Evolutionary conservation across 179 eudicot genomes (phyloP).

Genomic region (Silene coronaria): DNA sequence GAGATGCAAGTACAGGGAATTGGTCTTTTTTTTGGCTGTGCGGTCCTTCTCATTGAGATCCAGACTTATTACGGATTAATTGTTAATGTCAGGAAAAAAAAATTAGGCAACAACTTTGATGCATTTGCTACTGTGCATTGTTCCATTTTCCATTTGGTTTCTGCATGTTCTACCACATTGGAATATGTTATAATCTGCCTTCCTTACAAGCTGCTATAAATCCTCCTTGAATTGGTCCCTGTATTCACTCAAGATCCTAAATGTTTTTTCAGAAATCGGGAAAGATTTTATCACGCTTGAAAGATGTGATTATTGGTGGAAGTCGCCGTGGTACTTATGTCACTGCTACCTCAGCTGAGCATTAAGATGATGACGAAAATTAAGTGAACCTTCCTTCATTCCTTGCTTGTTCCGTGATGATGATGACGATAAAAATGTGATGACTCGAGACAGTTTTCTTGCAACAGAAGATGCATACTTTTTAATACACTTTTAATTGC

Average conservation of each 20-base stretch:
- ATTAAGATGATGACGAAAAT: slow-evolving; percentile 46
- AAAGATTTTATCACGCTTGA: slow-evolving; percentile 61
- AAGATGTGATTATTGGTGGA: slow-evolving; percentile 68
- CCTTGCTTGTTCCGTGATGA: neutral
- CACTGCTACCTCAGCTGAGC: slow-evolving; percentile 46
- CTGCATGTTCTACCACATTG: too few species aligned
- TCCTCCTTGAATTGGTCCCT: too few species aligned
- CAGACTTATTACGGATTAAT: neutral
- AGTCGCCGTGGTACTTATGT: slow-evolving; percentile 45
- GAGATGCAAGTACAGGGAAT: neutral
- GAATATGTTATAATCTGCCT: too few species aligned
- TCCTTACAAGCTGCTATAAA: too few species aligned
- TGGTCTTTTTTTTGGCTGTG: neutral
- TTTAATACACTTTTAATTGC: slow-evolving; percentile 18
- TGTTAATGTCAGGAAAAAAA: too few species aligned
- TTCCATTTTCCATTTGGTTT: too few species aligned
- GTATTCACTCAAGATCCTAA: neutral
- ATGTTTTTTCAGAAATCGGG: slow-evolving; percentile 46
- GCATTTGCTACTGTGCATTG: too few species aligned
- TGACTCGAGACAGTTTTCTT: slow-evolving; percentile 11
- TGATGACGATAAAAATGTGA: slow-evolving; percentile 18
- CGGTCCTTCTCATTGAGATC: neutral
- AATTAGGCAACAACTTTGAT: too few species aligned
- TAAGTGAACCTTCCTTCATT: neutral
- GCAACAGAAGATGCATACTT: slow-evolving; percentile 13